Evolutionary conservation across 1,139 yeast genomes (phyloP).

Genomic region (Geotrichum citri-aurantii): DNA sequence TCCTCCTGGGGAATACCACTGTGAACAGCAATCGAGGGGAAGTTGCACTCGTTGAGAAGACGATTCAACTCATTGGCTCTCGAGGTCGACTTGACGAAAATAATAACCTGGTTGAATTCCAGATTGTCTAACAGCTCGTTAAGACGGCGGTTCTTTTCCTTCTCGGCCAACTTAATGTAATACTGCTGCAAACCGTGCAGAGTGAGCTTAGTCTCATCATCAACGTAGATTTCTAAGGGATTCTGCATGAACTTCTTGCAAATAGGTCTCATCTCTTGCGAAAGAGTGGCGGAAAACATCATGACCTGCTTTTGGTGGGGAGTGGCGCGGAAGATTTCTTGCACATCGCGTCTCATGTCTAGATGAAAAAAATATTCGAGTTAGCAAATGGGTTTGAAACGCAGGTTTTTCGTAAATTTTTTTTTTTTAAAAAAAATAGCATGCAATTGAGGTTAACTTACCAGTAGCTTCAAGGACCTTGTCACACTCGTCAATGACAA

Average conservation of each 20-base stretch:
- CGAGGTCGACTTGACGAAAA: constrained; percentile 85
- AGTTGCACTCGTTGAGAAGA: constrained; percentile 84
- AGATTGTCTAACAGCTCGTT: constrained; percentile 89
- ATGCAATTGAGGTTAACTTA: background rate
- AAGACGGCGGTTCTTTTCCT: constrained; percentile 88
- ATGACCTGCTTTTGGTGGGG: constrained; percentile 98
- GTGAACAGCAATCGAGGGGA: constrained; percentile 97
- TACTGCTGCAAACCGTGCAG: constrained; percentile 97
- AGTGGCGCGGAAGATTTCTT: constrained; percentile 94
- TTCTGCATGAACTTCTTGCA: constrained; percentile 98
- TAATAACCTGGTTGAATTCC: constrained; percentile 97
- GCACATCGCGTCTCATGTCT: constrained; percentile 98
- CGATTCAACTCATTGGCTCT: constrained; percentile 92
- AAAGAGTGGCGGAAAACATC: constrained; percentile 98
- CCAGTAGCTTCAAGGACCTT: constrained; percentile 67
- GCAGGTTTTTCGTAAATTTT: too few relatives aligned
- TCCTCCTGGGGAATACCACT: constrained; percentile 96
- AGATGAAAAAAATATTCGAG: too few relatives aligned
- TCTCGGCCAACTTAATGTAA: constrained; percentile 82
- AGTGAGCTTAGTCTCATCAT: constrained; percentile 95
- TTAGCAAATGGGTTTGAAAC: too few relatives aligned
- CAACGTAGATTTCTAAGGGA: constrained; percentile 95
- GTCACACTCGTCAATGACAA: constrained; percentile 98
- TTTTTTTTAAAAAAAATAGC: too few relatives aligned
- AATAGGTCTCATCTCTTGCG: constrained; percentile 91